phyloP scores from a whole-genome alignment of 192 early-diverging fungal species.

The Linnemannia zychae region DNA sequence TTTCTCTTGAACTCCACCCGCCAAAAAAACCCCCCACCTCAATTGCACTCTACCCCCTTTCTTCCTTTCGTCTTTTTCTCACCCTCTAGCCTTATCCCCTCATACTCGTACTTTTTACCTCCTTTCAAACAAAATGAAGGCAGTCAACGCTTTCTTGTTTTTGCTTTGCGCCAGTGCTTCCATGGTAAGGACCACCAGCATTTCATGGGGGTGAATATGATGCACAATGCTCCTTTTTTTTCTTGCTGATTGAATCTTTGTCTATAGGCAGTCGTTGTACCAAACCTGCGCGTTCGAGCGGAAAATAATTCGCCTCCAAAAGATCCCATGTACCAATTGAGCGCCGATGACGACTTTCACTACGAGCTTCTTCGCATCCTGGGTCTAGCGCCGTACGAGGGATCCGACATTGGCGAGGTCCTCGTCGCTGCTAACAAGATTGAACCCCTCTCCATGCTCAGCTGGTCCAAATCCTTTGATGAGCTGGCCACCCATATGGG shows the following conservation, averaged over 20 bases:
- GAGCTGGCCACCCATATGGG: constrained; percentile 28
- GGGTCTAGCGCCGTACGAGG: constrained; percentile 29
- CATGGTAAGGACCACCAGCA: constrained; percentile 25
- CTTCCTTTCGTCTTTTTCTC: constrained; percentile 24
- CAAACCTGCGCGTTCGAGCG: constrained; percentile 29
- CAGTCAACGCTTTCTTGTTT: constrained; percentile 27
- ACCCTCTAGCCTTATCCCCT: constrained; percentile 10
- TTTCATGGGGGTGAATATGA: constrained; percentile 12
- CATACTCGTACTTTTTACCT: constrained; percentile 27
- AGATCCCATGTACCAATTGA: constrained; percentile 34
- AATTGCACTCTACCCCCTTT: constrained; percentile 20
- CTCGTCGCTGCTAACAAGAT: constrained; percentile 33
- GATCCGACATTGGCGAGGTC: constrained; percentile 36
- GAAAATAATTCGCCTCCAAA: constrained; percentile 22
- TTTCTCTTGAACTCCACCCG: constrained; percentile 20
- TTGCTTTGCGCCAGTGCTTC: constrained; percentile 33
- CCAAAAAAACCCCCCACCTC: constrained; percentile 21
- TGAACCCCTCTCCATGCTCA: constrained; percentile 13
- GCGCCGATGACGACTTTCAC: constrained; percentile 27
- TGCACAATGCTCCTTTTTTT: constrained; percentile 23
- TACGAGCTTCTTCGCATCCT: constrained; percentile 32
- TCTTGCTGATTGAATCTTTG: constrained; percentile 15
- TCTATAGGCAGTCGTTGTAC: constrained; percentile 31
- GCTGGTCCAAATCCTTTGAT: constrained; percentile 27
- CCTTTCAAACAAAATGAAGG: constrained; percentile 27